Evolutionary conservation across 352 stramenopile genomes (phyloP).

Genomic region (Pythium angustatum): DNA sequence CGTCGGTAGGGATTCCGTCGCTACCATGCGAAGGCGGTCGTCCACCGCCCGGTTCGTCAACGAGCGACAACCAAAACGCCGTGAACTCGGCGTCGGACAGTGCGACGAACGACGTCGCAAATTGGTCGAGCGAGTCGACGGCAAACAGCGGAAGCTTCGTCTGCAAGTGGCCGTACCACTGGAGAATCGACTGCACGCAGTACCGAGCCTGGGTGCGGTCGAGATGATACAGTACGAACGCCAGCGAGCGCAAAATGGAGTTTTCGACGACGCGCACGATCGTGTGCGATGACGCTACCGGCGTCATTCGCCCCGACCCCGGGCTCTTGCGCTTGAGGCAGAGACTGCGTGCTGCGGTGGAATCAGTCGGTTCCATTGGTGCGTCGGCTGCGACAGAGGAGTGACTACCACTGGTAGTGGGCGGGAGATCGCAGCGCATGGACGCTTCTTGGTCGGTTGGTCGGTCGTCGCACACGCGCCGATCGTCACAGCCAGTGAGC

Average conservation of each 20-base stretch:
- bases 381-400: background rate
- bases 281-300: conserved; percentile 31
- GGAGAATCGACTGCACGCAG: conserved; percentile 58
- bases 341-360: conserved; percentile 6
- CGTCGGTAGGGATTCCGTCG: background rate
- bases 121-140: conserved; percentile 44
- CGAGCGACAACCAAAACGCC: conserved; percentile 65
- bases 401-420: background rate
- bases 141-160: conserved; percentile 43
- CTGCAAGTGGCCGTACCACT: conserved; percentile 68
- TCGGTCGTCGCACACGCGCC: no score
- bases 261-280: conserved; percentile 63
- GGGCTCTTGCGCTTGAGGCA: conserved; percentile 31
- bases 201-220: conserved; percentile 53
- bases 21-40: background rate
- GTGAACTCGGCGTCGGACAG: conserved; percentile 67
- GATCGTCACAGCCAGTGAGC: background rate
- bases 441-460: conserved; percentile 15
- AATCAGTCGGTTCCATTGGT: no score
- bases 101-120: conserved; percentile 57
- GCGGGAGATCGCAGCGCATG: background rate
- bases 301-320: background rate
- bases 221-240: conserved; percentile 70
- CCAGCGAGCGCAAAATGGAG: conserved; percentile 59
- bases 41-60: conserved; percentile 32